Evolutionary conservation across 495 filamentous ascomycete genomes (phyloP).

Genomic region (Hypoxylon cercidicola): DNA sequence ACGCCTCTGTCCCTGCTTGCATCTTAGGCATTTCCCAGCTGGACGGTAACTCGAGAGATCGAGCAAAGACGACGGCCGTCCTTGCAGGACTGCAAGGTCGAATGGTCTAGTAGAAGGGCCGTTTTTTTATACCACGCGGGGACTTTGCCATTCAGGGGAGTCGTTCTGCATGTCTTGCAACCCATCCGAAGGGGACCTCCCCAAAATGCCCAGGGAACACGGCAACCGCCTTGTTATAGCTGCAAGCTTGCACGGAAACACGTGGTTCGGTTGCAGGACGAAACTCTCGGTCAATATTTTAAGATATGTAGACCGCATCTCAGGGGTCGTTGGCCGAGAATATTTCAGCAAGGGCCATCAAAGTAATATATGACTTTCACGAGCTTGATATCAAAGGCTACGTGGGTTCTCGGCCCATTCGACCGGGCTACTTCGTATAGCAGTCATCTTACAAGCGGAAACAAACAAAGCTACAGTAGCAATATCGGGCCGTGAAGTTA

Average conservation of each 20-base stretch:
- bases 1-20: background rate
- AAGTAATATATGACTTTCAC: background rate
- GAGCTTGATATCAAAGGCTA: background rate
- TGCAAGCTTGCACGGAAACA: conserved; percentile 24
- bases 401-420: no score
- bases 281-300: conserved; percentile 4
- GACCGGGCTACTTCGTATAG: no score
- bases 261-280: conserved; percentile 24
- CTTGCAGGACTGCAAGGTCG: conserved; percentile 11
- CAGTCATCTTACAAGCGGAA: no score
- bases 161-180: conserved; percentile 25
- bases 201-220: conserved; percentile 18
- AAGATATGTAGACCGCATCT: conserved; percentile 5
- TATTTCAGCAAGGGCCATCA: background rate
- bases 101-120: conserved; percentile 14
- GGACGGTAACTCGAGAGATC: conserved; percentile 10
- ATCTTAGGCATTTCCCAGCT: conserved; percentile 19
- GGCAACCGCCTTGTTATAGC: background rate
- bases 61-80: background rate
- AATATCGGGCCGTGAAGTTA: no score
- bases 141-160: conserved; percentile 26
- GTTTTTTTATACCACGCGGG: conserved; percentile 26
- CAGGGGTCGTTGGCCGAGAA: background rate
- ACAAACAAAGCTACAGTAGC: no score
- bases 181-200: background rate